A percentile compares a stretch with the other conserved stretches of the same genome.
Evolutionary conservation across 1,139 yeast species (phyloP).

Genomic region (Meyerozyma sp.): DNA sequence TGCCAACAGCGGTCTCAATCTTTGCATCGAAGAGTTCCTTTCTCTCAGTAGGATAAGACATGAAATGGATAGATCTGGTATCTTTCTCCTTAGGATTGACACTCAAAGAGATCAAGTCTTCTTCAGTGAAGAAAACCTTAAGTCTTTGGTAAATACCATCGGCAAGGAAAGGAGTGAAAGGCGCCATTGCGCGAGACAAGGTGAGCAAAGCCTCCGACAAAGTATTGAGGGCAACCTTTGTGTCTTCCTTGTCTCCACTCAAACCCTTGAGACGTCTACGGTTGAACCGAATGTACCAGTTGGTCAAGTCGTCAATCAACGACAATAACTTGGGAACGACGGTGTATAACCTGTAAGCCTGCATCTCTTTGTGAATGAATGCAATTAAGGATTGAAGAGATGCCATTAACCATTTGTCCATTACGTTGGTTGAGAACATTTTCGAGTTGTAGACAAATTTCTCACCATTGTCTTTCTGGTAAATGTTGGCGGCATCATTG

Average conservation of each 20-base stretch:
- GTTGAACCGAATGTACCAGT: constrained; percentile 98
- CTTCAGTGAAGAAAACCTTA: constrained; percentile 53
- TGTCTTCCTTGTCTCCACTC: constrained; percentile 70
- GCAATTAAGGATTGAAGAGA: constrained; percentile 86
- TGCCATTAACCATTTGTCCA: constrained; percentile 97
- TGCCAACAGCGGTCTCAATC: constrained; percentile 77
- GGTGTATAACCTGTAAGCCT: constrained; percentile 81
- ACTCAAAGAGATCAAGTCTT: constrained; percentile 40
- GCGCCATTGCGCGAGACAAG: constrained; percentile 94
- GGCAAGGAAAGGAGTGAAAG: constrained; percentile 94
- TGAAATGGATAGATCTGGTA: constrained; percentile 84
- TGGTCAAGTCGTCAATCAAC: constrained; percentile 91
- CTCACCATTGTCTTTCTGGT: constrained; percentile 66
- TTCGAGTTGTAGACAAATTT: constrained; percentile 70
- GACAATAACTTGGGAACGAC: constrained; percentile 89
- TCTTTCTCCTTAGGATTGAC: constrained; percentile 47
- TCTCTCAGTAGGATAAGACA: constrained; percentile 83
- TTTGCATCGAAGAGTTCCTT: constrained; percentile 72
- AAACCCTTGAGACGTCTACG: constrained; percentile 95
- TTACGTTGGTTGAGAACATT: constrained; percentile 71
- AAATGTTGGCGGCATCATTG: constrained; percentile 86
- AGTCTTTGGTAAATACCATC: constrained; percentile 84
- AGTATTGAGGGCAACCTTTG: constrained; percentile 82
- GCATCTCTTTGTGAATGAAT: constrained; percentile 87
- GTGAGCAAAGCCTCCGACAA: constrained; percentile 85